Evolutionary conservation across 2,329 filamentous ascomycete genomes (phyloP).

Genomic region (Uncinocarpus reesii): DNA sequence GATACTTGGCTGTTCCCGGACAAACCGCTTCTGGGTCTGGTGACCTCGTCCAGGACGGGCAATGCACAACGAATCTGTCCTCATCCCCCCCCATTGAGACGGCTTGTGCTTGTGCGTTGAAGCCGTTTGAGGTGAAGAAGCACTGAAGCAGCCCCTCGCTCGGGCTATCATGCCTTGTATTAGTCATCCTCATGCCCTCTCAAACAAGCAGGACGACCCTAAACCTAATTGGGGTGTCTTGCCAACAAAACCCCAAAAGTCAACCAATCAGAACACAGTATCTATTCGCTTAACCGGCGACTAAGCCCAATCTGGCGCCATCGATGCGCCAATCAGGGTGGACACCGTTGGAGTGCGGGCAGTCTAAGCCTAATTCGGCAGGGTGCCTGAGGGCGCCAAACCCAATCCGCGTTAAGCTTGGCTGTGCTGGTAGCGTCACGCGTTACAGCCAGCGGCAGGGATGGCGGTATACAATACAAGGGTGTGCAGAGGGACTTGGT

Average conservation of each 20-base stretch:
- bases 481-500: background rate
- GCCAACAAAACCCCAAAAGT: background rate
- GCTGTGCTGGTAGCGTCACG: background rate
- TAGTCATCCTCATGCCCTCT: constrained; percentile 1
- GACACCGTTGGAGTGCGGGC: background rate
- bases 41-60: background rate
- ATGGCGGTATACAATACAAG: background rate
- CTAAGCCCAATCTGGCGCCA: constrained; percentile 2
- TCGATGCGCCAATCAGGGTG: background rate
- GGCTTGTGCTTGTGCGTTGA: no score
- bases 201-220: background rate
- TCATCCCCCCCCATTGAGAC: no score
- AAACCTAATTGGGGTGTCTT: background rate
- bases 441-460: background rate
- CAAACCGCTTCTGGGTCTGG: background rate
- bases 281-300: background rate
- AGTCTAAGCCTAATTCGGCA: background rate
- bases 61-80: background rate
- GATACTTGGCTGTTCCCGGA: background rate
- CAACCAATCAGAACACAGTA: background rate
- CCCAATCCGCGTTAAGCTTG: background rate
- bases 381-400: background rate
- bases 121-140: no score
- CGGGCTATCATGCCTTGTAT: no score
- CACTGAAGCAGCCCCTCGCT: no score